These are phyloP conservation scores for Alternaria ventricosa DNA, from an alignment of 2,329 filamentous ascomycete genomes.

Conservation along the genomic window DNA sequence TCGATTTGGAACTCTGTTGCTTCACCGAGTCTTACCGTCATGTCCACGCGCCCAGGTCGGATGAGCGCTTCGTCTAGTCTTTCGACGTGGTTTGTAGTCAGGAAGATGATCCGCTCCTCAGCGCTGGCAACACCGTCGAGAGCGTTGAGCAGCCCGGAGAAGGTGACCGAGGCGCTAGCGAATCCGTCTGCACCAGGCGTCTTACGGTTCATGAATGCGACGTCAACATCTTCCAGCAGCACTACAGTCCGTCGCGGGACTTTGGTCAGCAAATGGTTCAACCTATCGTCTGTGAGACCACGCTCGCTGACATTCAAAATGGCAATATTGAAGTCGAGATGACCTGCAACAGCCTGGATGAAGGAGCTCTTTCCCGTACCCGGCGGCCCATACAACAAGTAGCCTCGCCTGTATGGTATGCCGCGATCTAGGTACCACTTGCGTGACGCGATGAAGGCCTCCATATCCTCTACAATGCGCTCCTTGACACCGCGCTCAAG, in stretches of 20 bases:
- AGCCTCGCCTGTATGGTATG: conserved; percentile 89
- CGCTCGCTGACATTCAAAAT: conserved; percentile 91
- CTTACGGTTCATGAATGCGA: conserved; percentile 83
- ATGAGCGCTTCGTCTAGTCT: conserved; percentile 88
- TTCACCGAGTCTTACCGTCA: conserved; percentile 89
- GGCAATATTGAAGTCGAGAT: conserved; percentile 89
- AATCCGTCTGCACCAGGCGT: conserved; percentile 83
- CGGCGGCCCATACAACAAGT: conserved; percentile 86
- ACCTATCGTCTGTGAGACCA: conserved; percentile 85
- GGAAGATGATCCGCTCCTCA: conserved; percentile 90
- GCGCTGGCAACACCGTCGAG: conserved; percentile 89
- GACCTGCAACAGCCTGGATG: conserved; percentile 92
- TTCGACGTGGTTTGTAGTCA: conserved; percentile 94
- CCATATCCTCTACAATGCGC: conserved; percentile 77
- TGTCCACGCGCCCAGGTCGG: conserved; percentile 88
- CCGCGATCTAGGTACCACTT: conserved; percentile 95
- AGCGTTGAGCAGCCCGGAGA: conserved; percentile 79
- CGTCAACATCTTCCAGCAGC: conserved; percentile 88
- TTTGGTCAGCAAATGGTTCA: conserved; percentile 85
- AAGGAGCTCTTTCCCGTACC: conserved; percentile 95
- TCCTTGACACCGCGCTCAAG: conserved; percentile 85
- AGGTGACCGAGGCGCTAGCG: conserved; percentile 86
- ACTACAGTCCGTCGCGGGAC: conserved; percentile 83
- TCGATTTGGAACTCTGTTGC: conserved; percentile 84
- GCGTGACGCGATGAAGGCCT: conserved; percentile 78